Base-by-base conservation (phyloP, 495 filamentous ascomycete genomes). In the Neurospora intermedia region DNA sequence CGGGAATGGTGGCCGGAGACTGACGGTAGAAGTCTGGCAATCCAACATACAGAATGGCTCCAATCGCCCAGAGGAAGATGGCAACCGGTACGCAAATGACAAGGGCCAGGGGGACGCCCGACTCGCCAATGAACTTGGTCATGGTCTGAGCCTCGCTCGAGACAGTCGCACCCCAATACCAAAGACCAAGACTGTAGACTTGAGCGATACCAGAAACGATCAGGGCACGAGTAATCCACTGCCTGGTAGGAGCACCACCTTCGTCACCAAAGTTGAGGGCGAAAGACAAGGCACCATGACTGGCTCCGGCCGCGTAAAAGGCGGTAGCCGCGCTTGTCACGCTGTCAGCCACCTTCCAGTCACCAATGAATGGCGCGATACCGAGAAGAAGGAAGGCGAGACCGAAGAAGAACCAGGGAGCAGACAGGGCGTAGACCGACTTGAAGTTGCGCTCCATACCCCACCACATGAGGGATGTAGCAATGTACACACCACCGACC, bases 251-350 rank as follows among this genome's bases (percentile, higher is more conserved):
- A 6, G 88, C 82, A 72, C 87, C 87, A 80, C 78, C 88, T 78
- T 90, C 87, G 74, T 87, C 86, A 72, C 89, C 90, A 77, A 92
- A 91, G 78, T 92, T 92, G 69, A 91, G 83, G 7, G 89, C 86
- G 78, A 91, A 91, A 79, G 85, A 89, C 71, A 92, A 80, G 6
- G 86, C 86, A 43, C 89, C 90, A 72, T 84, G 85, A 42, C 87
- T 84, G 6, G 90, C 89, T 7, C 88, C 90, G 15, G 83, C 79
- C 7, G 87, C 83, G 75, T 92, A 92, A 48, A 90, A 75, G 18
- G 83, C 89, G 2, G 89, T 89, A 3, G 88, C 90, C 9, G 87
- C 81, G 69, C 89, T 87, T 72, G 88, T 85, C 15, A 89, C 77
- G 84, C 86, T 87, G 27, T 80, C 84, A 45, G 82, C 80, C 9